phyloP scores from a whole-genome alignment of 2,329 filamentous ascomycete species.

The Aspergillus chevalieri region DNA sequence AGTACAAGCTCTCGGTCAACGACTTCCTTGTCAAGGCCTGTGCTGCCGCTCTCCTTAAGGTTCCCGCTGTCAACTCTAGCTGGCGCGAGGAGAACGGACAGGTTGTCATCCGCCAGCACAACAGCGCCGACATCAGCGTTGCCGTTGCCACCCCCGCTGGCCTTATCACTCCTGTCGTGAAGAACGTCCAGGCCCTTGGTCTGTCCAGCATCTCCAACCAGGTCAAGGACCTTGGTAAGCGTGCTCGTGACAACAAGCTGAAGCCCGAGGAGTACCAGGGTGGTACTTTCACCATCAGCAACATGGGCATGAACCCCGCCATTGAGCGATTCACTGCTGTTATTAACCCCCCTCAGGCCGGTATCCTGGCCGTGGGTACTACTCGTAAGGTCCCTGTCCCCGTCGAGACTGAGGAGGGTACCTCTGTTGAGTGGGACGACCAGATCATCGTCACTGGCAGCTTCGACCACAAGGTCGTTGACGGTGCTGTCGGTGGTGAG shows the following conservation, averaged over 20 bases:
- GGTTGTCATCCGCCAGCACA: constrained; percentile 81
- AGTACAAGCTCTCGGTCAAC: constrained; percentile 99
- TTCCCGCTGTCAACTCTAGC: constrained; percentile 90
- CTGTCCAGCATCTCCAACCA: constrained; percentile 79
- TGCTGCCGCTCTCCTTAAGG: constrained; percentile 80
- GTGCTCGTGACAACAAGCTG: constrained; percentile 92
- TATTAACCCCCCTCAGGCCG: constrained; percentile 97
- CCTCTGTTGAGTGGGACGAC: constrained; percentile 83
- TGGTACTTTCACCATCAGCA: constrained; percentile 97
- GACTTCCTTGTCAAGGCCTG: constrained; percentile 99
- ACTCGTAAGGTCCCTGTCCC: constrained; percentile 92
- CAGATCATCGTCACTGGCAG: constrained; percentile 91
- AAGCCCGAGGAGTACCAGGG: constrained; percentile 99
- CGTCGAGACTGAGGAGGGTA: constrained; percentile 76
- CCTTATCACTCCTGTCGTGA: constrained; percentile 96
- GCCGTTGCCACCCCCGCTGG: constrained; percentile 88
- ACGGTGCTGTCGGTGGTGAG: constrained; percentile 91
- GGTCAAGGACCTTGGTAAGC: constrained; percentile 96
- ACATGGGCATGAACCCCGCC: constrained; percentile 99
- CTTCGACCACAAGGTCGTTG: constrained; percentile 99
- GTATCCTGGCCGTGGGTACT: constrained; percentile 89
- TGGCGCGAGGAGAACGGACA: constrained; percentile 76
- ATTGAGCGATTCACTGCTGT: constrained; percentile 96
- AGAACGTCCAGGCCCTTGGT: constrained; percentile 77
- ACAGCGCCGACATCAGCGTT: constrained; percentile 88